Evolutionary conservation across 768 basidiomycete genomes (phyloP), one percentile per base, ranked within the genome.

Genomic region (Sporobolomyces roseus): DNA sequence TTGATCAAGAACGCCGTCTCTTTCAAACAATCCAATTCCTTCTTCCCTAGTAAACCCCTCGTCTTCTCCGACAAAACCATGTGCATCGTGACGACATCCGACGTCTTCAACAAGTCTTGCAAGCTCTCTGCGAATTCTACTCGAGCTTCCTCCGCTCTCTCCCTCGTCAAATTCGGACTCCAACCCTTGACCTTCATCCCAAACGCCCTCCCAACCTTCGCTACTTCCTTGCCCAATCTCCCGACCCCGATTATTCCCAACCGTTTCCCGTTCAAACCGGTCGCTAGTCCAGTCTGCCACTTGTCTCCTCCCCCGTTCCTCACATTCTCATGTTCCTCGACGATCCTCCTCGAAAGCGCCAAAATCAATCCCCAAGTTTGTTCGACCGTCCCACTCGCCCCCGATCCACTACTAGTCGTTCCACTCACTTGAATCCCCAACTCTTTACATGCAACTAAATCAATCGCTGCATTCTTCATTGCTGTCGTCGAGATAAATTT

Each of bases 281-380:
- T 72, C 0, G 86, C 70, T 83, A 85, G 76, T 4, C 78, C 77
- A 12, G 79, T 80, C 72, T 87, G 85, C 87, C 87, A 88, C 32
- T 16, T 30, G 30, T 33, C 6, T 21, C 7, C 12, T 23, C 30
- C 14, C 32, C 30, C 14, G 12, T 17, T 21, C 54, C 35, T 36
- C 23, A 84, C 76, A 71, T 82, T 82, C 6, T 75, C 77, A 67
- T 87, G 81, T 73, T 87, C 87, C 6, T 78, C 68, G 10, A 77
- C 78, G 43, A 87, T 77, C 66, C 83, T 79, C 58, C 85, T 79
- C 48, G 82, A 81, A 2, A 83, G 82, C 14, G 82, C 81, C n/a
- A 88, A 79, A 60, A 83, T 78, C 30, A 84, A 78, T 3, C 86
- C 84, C 87, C 87, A 87, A 49, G 86, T 86, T 69, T 86, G 85